phyloP scores from a whole-genome alignment of 2,329 filamentous ascomycete genomes.

The Venturia effusa region DNA sequence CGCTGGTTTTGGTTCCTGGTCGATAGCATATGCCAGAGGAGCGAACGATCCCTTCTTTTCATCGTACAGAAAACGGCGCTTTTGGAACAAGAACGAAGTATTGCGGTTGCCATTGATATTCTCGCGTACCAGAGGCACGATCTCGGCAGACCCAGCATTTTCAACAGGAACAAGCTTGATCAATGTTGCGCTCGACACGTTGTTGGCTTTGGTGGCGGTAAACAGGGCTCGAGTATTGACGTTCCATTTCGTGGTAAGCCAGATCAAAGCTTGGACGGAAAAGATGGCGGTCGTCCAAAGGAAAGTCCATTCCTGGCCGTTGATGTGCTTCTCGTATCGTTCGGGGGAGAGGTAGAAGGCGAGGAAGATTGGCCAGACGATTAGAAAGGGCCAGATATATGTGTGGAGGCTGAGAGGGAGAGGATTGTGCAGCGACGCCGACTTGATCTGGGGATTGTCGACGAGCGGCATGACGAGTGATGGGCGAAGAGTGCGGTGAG shows the following conservation, averaged over 20 bases:
- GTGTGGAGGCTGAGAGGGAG: constrained; percentile 70
- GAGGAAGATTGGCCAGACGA: constrained; percentile 87
- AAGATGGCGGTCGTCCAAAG: constrained; percentile 85
- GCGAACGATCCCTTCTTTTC: constrained; percentile 62
- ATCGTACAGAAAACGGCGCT: constrained; percentile 86
- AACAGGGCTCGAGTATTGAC: constrained; percentile 76
- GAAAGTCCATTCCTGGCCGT: constrained; percentile 95
- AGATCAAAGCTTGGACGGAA: constrained; percentile 76
- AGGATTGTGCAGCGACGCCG: constrained; percentile 79
- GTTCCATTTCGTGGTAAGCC: constrained; percentile 97
- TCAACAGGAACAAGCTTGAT: constrained; percentile 88
- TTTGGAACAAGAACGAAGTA: constrained; percentile 91
- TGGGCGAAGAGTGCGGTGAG: not conserved
- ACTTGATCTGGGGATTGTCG: constrained; percentile 80
- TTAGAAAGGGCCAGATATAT: constrained; percentile 86
- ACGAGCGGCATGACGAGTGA: constrained; percentile 53
- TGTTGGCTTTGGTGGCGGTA: constrained; percentile 61
- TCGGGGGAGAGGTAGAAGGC: constrained; percentile 74
- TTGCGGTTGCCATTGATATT: constrained; percentile 65
- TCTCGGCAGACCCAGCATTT: constrained; percentile 83
- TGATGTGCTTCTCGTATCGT: constrained; percentile 82
- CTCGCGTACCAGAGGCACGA: constrained; percentile 71
- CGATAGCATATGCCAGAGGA: constrained; percentile 73
- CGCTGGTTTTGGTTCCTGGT: constrained; percentile 70
- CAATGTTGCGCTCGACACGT: constrained; percentile 62